Conservation (phyloP, 129 eudicot species). For the Saussurea involucrata region DNA sequence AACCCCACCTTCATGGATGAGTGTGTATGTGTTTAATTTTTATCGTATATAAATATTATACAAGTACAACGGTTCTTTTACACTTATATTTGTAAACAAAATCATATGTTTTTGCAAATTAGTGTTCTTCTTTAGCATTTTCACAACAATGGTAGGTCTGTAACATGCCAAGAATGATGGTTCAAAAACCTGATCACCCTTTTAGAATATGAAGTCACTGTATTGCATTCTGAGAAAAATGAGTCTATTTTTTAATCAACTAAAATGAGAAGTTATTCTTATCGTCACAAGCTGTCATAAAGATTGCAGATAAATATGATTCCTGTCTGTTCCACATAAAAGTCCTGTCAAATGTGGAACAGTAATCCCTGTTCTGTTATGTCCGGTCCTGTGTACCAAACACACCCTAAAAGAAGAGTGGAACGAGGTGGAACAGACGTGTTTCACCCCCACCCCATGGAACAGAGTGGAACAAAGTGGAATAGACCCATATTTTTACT, state of each 20-base stretch:
- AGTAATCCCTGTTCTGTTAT: no score
- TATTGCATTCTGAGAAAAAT: neutral
- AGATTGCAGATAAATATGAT: neutral
- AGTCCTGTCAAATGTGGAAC: no score
- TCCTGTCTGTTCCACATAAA: no score
- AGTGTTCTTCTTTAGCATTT: neutral
- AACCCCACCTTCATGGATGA: no score
- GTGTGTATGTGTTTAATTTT: neutral
- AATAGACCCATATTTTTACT: no score
- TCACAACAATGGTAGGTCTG: neutral
- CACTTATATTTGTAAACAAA: neutral
- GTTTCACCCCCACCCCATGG: no score
- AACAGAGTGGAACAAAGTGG: no score
- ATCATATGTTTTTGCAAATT: neutral
- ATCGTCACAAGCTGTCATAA: neutral
- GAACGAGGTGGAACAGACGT: no score
- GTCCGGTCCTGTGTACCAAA: no score
- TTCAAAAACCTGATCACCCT: neutral
- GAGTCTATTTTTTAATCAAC: neutral
- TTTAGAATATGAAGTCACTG: neutral
- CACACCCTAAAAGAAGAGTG: no score
- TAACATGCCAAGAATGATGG: neutral
- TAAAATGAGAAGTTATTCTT: neutral
- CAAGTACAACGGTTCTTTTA: no score
- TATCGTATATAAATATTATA: no score